phyloP scores from a whole-genome alignment of 352 stramenopile species.

The Phytophthora palmivora region DNA sequence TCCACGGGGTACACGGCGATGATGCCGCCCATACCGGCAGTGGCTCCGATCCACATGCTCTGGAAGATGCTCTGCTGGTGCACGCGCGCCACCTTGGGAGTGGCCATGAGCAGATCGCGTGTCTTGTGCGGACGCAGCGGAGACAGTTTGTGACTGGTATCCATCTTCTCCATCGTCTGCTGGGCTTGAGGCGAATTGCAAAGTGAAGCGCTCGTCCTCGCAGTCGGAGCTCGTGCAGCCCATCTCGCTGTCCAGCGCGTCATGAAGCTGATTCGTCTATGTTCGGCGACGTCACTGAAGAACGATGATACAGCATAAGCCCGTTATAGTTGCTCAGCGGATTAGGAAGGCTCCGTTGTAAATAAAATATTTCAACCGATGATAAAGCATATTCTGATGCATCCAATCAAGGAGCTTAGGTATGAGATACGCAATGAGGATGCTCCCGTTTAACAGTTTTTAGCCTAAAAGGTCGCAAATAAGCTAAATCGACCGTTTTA shows the following conservation, averaged over 20 bases:
- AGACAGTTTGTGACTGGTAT: slow-evolving; percentile 22
- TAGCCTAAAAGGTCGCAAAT: slow-evolving; percentile 10
- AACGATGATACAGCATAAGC: not conserved
- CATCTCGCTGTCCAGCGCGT: slow-evolving; percentile 22
- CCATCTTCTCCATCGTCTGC: slow-evolving; percentile 43
- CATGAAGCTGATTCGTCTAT: slow-evolving; percentile 6
- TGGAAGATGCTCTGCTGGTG: slow-evolving; percentile 72
- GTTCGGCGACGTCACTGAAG: slow-evolving; percentile 21
- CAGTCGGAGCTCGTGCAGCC: slow-evolving; percentile 11
- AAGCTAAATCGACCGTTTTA: not conserved
- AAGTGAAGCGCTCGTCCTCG: slow-evolving; percentile 29
- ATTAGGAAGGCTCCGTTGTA: not conserved
- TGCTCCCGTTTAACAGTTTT: slow-evolving; percentile 26
- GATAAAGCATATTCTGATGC: not conserved
- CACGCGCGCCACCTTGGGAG: slow-evolving; percentile 27
- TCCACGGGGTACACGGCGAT: slow-evolving; percentile 85
- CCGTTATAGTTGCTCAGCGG: not conserved
- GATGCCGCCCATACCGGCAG: slow-evolving; percentile 81
- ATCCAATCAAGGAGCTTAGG: slow-evolving; percentile 28
- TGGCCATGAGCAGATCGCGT: slow-evolving; percentile 38
- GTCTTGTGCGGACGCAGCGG: slow-evolving; percentile 44
- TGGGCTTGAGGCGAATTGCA: slow-evolving; percentile 31
- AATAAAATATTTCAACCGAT: not conserved
- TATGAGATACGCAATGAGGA: slow-evolving; percentile 16
- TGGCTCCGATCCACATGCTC: slow-evolving; percentile 84